phyloP scores from a whole-genome alignment of 805 yeast genomes.

The Scheffersomyces amazonensis region DNA sequence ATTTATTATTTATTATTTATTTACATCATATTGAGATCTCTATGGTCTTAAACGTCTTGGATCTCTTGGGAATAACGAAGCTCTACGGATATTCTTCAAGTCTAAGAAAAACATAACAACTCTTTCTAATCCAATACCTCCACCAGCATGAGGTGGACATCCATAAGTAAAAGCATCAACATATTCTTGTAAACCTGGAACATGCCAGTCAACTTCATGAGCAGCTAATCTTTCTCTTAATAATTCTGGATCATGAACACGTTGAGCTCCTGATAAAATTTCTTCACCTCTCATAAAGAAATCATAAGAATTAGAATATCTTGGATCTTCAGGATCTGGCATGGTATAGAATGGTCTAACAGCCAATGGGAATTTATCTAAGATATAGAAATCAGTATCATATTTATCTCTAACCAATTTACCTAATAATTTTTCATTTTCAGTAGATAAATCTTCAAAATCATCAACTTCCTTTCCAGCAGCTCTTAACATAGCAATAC shows the following conservation, averaged over 20 bases:
- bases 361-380: slow-evolving; percentile 97
- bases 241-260: slow-evolving; percentile 90
- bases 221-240: slow-evolving; percentile 76
- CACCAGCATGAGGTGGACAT: slow-evolving; percentile 99
- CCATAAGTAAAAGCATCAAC: slow-evolving; percentile 91
- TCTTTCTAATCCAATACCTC: slow-evolving; percentile 99
- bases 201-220: slow-evolving; percentile 77
- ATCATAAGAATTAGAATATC: slow-evolving; percentile 96
- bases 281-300: slow-evolving; percentile 99
- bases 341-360: slow-evolving; percentile 98
- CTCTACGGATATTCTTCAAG: slow-evolving; percentile 95
- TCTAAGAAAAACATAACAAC: slow-evolving; percentile 98
- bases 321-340: slow-evolving; percentile 93
- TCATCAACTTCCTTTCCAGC: slow-evolving; percentile 86
- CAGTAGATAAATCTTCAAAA: slow-evolving; percentile 87
- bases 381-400: slow-evolving; percentile 95
- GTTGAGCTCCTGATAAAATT: slow-evolving; percentile 98
- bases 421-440: slow-evolving; percentile 92
- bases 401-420: slow-evolving; percentile 87
- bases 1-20: too few species aligned
- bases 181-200: slow-evolving; percentile 86
- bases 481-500: slow-evolving; percentile 79
- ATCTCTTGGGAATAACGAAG: slow-evolving; percentile 99
- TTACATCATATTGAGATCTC: too few species aligned
- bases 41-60: slow-evolving; percentile 91